A percentile compares a stretch with the other conserved stretches of the same genome.
Conservation (phyloP, 371 early-diverging fungal species). For the Lichtheimia ornata region DNA sequence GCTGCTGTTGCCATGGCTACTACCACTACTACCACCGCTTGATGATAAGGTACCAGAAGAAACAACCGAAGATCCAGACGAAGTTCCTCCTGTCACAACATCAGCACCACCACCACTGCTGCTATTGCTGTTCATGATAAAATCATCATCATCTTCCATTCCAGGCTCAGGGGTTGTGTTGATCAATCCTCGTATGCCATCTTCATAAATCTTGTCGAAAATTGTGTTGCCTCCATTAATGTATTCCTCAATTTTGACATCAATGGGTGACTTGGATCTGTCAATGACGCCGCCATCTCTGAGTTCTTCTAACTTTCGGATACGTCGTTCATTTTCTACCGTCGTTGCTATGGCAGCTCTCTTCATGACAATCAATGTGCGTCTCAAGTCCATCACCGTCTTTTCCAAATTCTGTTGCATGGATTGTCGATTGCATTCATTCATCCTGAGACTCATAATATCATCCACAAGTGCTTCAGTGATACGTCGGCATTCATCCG, state of each 20-base stretch:
- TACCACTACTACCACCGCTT: slow-evolving; percentile 13
- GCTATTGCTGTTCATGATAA: background rate
- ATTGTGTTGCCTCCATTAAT: slow-evolving; percentile 55
- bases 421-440: slow-evolving; percentile 63
- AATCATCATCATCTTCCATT: background rate
- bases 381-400: slow-evolving; percentile 69
- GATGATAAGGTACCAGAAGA: background rate
- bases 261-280: slow-evolving; percentile 19
- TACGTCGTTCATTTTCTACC: slow-evolving; percentile 76
- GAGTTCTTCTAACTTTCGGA: slow-evolving; percentile 62
- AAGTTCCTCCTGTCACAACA: slow-evolving; percentile 9
- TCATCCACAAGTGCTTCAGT: slow-evolving; percentile 78
- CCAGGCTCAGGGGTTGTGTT: slow-evolving; percentile 33
- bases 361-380: slow-evolving; percentile 80
- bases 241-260: slow-evolving; percentile 49
- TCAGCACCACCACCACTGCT: background rate
- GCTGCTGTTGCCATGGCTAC: background rate
- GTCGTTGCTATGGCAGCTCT: slow-evolving; percentile 78
- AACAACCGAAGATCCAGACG: slow-evolving; percentile 19
- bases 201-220: slow-evolving; percentile 64
- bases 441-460: slow-evolving; percentile 66
- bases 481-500: slow-evolving; percentile 70
- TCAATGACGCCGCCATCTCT: background rate
- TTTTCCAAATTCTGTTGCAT: slow-evolving; percentile 70
- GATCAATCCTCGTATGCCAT: slow-evolving; percentile 54